phyloP scores from a whole-genome alignment of 495 filamentous ascomycete species.

The Aspergillus heteromorphus region DNA sequence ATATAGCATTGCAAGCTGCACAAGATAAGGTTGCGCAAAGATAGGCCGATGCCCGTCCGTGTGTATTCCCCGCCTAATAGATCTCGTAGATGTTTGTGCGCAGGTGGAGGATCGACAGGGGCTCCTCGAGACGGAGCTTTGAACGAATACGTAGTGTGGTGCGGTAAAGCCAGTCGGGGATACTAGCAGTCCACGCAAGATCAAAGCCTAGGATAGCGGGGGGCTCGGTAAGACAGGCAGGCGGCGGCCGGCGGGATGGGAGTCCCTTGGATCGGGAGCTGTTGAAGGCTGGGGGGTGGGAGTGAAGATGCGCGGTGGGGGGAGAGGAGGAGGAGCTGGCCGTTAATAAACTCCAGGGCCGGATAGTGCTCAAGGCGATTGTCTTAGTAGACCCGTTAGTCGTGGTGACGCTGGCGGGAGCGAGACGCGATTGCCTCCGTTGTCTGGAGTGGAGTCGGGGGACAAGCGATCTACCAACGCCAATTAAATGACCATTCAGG shows the following conservation, averaged over 20 bases:
- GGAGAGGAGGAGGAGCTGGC: constrained; percentile 7
- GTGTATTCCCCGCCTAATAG: constrained; percentile 4
- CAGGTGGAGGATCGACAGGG: constrained; percentile 22
- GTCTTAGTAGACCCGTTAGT: constrained; percentile 3
- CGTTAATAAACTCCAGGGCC: constrained; percentile 9
- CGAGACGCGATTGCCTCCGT: constrained; percentile 17
- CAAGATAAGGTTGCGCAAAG: constrained; percentile 2
- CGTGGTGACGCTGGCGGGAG: background rate
- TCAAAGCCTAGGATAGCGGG: background rate
- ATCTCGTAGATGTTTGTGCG: constrained; percentile 2
- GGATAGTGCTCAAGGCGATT: constrained; percentile 7
- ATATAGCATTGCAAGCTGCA: constrained; percentile 17
- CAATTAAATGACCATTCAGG: constrained; percentile 25
- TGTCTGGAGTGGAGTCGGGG: constrained; percentile 23
- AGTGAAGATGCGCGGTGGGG: constrained; percentile 1
- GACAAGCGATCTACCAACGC: constrained; percentile 25
- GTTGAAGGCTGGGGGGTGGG: background rate
- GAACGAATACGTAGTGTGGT: background rate
- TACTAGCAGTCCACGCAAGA: background rate
- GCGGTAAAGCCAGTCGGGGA: background rate
- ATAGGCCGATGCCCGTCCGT: background rate
- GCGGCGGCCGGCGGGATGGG: background rate
- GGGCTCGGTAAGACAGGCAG: background rate
- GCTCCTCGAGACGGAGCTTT: constrained; percentile 2
- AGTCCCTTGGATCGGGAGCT: background rate